These are phyloP conservation scores for Zygoascus hellenicus DNA, from an alignment of 1,139 yeast species.

Conservation along the genomic window DNA sequence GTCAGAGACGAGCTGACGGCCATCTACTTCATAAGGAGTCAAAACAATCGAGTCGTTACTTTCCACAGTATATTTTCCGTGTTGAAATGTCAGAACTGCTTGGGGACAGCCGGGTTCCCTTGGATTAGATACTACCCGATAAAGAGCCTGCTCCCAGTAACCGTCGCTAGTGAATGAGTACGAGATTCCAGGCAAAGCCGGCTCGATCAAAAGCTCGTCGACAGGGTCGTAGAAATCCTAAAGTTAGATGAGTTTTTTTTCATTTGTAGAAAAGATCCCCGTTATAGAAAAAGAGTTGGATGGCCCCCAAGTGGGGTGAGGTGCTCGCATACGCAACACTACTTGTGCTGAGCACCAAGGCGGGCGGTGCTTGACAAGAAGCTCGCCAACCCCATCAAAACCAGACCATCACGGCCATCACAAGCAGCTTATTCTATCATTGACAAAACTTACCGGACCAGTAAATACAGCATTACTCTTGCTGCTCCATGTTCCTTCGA, in stretches of 20 bases:
- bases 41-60: constrained; percentile 63
- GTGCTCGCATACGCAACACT: background rate
- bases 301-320: too few species aligned
- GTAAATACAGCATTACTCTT: constrained; percentile 93
- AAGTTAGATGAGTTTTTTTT: constrained; percentile 1
- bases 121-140: constrained; percentile 64
- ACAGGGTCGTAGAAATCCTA: constrained; percentile 88
- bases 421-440: too few species aligned
- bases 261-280: background rate
- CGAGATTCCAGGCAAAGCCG: constrained; percentile 89
- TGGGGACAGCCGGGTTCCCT: constrained; percentile 72
- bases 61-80: constrained; percentile 66
- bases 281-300: too few species aligned
- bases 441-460: constrained; percentile 52
- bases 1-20: constrained; percentile 81
- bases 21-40: constrained; percentile 79
- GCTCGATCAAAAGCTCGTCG: constrained; percentile 88
- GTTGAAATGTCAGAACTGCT: constrained; percentile 81
- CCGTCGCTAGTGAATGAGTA: constrained; percentile 93
- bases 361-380: background rate
- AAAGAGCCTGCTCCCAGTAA: constrained; percentile 80
- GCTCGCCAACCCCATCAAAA: background rate
- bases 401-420: background rate
- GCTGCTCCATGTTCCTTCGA: constrained; percentile 88
- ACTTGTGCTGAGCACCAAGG: background rate